phyloP scores from a whole-genome alignment of 805 yeast species.

The Teunomyces funiuensis region DNA sequence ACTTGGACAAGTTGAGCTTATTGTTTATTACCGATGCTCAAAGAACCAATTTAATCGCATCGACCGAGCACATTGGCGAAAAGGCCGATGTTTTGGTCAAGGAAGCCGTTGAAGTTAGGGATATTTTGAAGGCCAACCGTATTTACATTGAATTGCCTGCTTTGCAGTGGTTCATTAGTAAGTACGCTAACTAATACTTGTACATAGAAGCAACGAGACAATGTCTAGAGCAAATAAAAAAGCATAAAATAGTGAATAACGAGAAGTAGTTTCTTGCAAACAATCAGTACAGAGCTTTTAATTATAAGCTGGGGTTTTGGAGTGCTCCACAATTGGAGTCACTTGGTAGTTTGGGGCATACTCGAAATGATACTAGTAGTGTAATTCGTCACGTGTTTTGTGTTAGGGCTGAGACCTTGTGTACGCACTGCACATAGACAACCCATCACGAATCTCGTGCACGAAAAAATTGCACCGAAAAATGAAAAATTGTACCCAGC shows the following conservation, averaged over 20 bases:
- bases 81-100: slow-evolving; percentile 66
- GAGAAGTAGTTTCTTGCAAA: too few species aligned
- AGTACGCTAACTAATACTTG: slow-evolving; percentile 21
- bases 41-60: slow-evolving; percentile 58
- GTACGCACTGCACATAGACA: neutral
- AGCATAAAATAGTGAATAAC: too few species aligned
- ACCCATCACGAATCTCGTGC: neutral
- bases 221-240: neutral
- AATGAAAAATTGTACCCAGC: slow-evolving; percentile 5
- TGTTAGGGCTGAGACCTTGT: slow-evolving; percentile 11
- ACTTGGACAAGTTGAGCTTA: slow-evolving; percentile 51
- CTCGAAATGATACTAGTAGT: neutral
- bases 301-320: too few species aligned
- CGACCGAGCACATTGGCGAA: slow-evolving; percentile 52
- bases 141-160: slow-evolving; percentile 73
- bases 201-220: slow-evolving; percentile 12
- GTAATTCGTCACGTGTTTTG: slow-evolving; percentile 9
- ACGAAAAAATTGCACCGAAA: slow-evolving; percentile 6
- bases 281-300: too few species aligned
- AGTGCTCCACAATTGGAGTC: too few species aligned
- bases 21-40: slow-evolving; percentile 66
- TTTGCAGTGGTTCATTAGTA: slow-evolving; percentile 55
- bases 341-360: too few species aligned
- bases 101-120: slow-evolving; percentile 82
- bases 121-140: slow-evolving; percentile 75